Evolutionary conservation across 768 basidiomycete species (phyloP), one percentile per base, ranked within the genome.

Genomic region (Boletus eberwhitei): DNA sequence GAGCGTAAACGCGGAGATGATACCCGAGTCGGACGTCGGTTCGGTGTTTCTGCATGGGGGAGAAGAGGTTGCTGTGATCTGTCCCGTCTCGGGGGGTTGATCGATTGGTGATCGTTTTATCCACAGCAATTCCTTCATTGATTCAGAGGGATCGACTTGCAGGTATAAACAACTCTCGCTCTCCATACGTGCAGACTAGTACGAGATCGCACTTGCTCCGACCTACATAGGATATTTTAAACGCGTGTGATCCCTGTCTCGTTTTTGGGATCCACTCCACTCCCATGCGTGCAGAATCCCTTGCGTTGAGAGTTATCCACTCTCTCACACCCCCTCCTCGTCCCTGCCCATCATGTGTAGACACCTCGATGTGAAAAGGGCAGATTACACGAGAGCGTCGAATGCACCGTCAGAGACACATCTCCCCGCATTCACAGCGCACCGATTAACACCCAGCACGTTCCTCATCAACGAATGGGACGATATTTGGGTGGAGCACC

Each of bases 1-100:
- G 89, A 89, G 89, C 62, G 87, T 92, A 13, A 74, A 91, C 62
- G 86, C 79, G 49, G 88, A 89, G 71, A 91, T 91, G 87, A 78
- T 90, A 2, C 82, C 86, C 13, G 76, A 85, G 55, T 77, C 78
- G 3, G 71, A 74, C n/a, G 55, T 63, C 11, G 29, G 5, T 14
- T 59, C 57, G 1, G 71, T 81, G 19, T 53, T 73, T 13, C 68
- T 93, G 43, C 76, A 69, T 42, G 87, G 87, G 12, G 89, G 88
- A 21, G 88, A 92, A 67, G 86, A 88, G 62, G 81, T 91, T 8
- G 88, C 85, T 14, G 77, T 92, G 24, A 92, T 93, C 40, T 87
- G 86, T 59, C 90, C 88, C 9, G 89, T 92, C 0, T 89, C 87
- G 49, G 90, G 91, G 5, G 90, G 90, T 32, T 90, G 54, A 26